Percentiles rank a stretch among this genome's conserved stretches.
Conservation (phyloP, 2,329 filamentous ascomycete species). For the Ceratocystis harringtonii region DNA sequence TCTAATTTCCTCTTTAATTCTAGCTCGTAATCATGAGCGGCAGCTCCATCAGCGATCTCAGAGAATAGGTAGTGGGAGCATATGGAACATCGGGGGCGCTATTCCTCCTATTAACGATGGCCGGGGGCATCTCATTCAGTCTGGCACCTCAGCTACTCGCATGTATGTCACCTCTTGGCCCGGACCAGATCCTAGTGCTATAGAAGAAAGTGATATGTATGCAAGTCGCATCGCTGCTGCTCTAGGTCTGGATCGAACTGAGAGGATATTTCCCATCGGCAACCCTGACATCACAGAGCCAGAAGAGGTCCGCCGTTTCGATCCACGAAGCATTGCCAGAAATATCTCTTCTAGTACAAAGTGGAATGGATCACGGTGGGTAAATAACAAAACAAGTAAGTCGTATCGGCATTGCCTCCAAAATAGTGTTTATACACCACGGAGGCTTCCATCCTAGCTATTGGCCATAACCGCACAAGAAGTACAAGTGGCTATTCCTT, state of each 20-base stretch:
- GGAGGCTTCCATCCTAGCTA: too few species aligned
- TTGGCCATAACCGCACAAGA: conserved; percentile 10
- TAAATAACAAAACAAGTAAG: conserved; percentile 18
- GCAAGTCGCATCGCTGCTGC: conserved; percentile 64
- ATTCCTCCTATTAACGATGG: conserved; percentile 41
- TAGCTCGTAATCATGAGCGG: conserved; percentile 4
- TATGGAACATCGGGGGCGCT: conserved; percentile 15
- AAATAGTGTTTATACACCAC: too few species aligned
- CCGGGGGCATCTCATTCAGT: conserved; percentile 47
- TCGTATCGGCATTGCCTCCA: not conserved
- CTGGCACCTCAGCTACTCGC: conserved; percentile 53
- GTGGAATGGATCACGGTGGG: conserved; percentile 33
- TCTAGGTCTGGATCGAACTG: conserved; percentile 58
- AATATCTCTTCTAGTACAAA: conserved; percentile 14
- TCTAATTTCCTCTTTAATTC: not conserved
- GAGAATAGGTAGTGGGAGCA: conserved; percentile 4
- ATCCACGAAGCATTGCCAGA: conserved; percentile 15
- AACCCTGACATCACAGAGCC: conserved; percentile 19
- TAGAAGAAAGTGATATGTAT: conserved; percentile 53
- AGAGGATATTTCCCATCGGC: conserved; percentile 43
- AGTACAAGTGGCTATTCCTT: not conserved
- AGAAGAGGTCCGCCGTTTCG: conserved; percentile 22
- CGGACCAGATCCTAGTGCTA: conserved; percentile 27
- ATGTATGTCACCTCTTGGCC: conserved; percentile 41
- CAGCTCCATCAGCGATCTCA: not conserved